These are phyloP conservation scores for Allomyces javanicus DNA, from an alignment of 192 early-diverging fungal species.

Conservation along the genomic window DNA sequence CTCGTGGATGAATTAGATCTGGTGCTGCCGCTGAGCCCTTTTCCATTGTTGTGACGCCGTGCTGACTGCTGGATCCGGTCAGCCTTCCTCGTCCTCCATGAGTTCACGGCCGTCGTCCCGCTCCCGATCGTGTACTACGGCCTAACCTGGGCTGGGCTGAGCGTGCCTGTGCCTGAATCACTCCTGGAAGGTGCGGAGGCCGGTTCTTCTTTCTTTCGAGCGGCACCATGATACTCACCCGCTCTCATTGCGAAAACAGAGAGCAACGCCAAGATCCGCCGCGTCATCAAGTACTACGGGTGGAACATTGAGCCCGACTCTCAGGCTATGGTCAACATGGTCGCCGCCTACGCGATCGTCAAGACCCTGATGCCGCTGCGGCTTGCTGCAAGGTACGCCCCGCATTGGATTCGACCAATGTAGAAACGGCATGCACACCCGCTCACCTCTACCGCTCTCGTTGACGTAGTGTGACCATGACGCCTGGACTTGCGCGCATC, in stretches of 20 bases:
- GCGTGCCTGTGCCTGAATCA: conserved; percentile 16
- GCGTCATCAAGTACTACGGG: not conserved
- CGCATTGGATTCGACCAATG: not conserved
- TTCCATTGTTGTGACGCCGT: not conserved
- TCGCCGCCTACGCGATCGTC: conserved; percentile 20
- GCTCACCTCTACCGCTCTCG: not conserved
- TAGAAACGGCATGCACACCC: not conserved
- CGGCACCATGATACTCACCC: not conserved
- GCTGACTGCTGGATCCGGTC: too few species aligned
- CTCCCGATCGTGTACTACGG: conserved; percentile 22
- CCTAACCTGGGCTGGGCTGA: conserved; percentile 10
- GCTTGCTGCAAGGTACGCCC: conserved; percentile 16
- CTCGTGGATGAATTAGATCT: not conserved
- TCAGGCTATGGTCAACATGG: conserved; percentile 18
- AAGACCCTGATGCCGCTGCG: conserved; percentile 26
- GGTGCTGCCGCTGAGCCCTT: not conserved
- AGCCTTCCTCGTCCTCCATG: conserved; percentile 26
- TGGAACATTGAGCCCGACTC: conserved; percentile 1
- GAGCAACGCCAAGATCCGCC: not conserved
- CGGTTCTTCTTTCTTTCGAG: conserved; percentile 5
- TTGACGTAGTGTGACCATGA: not conserved
- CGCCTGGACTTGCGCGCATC: not conserved
- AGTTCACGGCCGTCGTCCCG: conserved; percentile 27
- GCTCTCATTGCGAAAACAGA: not conserved
- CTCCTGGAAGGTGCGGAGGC: conserved; percentile 13